Conservation (phyloP, 768 basidiomycete genomes). For the Tylopilus sp. region DNA sequence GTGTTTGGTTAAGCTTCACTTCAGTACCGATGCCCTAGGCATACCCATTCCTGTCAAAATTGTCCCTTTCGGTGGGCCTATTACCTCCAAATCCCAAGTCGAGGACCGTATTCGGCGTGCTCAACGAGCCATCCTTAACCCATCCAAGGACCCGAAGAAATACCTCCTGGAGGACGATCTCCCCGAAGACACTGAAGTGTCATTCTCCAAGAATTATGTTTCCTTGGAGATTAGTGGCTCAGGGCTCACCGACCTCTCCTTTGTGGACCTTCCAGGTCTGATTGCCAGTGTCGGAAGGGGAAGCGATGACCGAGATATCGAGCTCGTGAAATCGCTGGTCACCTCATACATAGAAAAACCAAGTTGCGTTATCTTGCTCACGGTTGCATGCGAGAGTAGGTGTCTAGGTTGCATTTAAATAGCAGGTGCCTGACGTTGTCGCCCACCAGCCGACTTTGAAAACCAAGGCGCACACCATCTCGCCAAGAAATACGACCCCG, state of each 20-base stretch:
- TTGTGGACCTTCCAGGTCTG: conserved; percentile 62
- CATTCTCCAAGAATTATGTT: conserved; percentile 56
- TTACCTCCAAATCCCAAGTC: conserved; percentile 50
- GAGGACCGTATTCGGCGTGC: conserved; percentile 67
- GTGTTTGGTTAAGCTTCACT: conserved; percentile 48
- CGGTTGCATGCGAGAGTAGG: conserved; percentile 47
- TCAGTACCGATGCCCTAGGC: conserved; percentile 38
- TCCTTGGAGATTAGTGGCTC: conserved; percentile 57
- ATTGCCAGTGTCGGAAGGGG: conserved; percentile 52
- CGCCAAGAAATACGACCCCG: conserved; percentile 55
- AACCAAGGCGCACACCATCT: conserved; percentile 75
- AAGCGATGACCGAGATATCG: conserved; percentile 55
- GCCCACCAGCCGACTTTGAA: conserved; percentile 78
- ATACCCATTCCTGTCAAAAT: conserved; percentile 38
- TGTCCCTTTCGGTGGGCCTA: conserved; percentile 44
- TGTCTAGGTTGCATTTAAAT: neutral
- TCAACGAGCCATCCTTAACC: conserved; percentile 64
- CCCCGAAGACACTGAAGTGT: conserved; percentile 16
- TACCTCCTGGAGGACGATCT: conserved; percentile 15
- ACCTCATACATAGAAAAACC: conserved; percentile 57
- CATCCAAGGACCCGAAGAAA: conserved; percentile 25
- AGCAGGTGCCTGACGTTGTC: too few relatives aligned
- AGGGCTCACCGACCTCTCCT: conserved; percentile 60
- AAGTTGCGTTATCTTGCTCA: conserved; percentile 67
- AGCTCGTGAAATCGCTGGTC: conserved; percentile 57